phyloP scores from a whole-genome alignment of 495 filamentous ascomycete genomes.

The Daldinia grandis region DNA sequence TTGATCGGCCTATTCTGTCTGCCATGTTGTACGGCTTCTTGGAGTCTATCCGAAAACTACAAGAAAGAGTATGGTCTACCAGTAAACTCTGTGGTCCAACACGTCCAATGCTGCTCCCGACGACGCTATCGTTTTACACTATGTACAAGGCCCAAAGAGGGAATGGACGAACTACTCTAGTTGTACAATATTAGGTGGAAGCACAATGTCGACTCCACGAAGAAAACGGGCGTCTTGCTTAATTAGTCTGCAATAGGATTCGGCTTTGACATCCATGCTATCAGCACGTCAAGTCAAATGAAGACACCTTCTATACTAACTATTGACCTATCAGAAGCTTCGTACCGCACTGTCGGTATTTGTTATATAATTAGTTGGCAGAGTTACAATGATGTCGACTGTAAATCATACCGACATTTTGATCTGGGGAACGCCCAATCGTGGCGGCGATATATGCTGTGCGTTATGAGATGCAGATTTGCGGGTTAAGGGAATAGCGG shows the following conservation, averaged over 20 bases:
- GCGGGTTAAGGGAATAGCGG: conserved; percentile 16
- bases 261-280: neutral
- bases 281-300: conserved; percentile 27
- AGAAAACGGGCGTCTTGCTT: neutral
- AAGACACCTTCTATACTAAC: conserved; percentile 20
- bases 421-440: conserved; percentile 15
- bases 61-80: neutral
- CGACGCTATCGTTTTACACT: neutral
- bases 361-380: neutral
- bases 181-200: conserved; percentile 9
- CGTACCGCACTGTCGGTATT: conserved; percentile 20
- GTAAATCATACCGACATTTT: neutral
- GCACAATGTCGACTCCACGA: neutral
- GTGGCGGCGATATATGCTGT: conserved; percentile 6
- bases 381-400: neutral
- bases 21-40: neutral
- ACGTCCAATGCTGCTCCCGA: neutral
- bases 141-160: conserved; percentile 5
- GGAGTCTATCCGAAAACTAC: neutral
- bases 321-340: conserved; percentile 10
- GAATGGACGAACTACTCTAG: neutral
- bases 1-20: neutral
- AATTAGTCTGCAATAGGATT: neutral
- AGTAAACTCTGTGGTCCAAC: neutral
- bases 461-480: conserved; percentile 11